Conservation (phyloP, 108 stramenopile genomes). For the Skeletonema grethae region DNA sequence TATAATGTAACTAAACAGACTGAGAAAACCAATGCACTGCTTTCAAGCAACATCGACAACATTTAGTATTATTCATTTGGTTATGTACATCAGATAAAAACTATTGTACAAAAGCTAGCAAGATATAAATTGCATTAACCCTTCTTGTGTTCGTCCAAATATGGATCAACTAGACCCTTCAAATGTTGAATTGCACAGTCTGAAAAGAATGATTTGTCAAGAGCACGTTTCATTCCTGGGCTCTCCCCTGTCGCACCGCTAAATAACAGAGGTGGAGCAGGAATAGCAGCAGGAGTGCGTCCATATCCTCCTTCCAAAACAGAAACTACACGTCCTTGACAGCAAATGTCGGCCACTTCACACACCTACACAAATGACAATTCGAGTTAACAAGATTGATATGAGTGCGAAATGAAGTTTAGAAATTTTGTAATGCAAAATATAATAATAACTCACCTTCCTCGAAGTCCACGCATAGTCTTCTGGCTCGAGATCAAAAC, state of each 20-base stretch:
- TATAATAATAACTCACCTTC: conserved; percentile 47
- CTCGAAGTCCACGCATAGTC: conserved; percentile 74
- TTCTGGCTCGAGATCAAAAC: conserved; percentile 82
- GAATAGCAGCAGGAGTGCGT: conserved; percentile 46
- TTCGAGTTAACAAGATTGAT: background rate
- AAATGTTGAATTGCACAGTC: conserved; percentile 85
- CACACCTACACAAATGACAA: conserved; percentile 46
- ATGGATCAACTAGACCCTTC: conserved; percentile 84
- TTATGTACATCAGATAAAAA: conserved; percentile 4
- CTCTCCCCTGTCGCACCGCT: conserved; percentile 3
- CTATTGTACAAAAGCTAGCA: conserved; percentile 3
- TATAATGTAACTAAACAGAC: background rate
- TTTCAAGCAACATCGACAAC: background rate
- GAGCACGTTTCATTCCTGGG: conserved; percentile 11
- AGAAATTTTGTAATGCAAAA: background rate
- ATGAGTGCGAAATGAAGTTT: background rate
- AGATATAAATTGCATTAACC: background rate
- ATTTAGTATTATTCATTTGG: conserved; percentile 1
- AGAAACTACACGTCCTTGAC: conserved; percentile 89
- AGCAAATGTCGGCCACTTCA: conserved; percentile 90
- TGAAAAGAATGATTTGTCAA: conserved; percentile 76
- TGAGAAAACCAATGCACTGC: background rate
- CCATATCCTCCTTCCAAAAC: conserved; percentile 96
- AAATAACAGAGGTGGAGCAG: conserved; percentile 29
- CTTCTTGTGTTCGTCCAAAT: conserved; percentile 47